Base-by-base conservation (phyloP, 2,329 filamentous ascomycete species). In the Thermoascus crustaceus region DNA sequence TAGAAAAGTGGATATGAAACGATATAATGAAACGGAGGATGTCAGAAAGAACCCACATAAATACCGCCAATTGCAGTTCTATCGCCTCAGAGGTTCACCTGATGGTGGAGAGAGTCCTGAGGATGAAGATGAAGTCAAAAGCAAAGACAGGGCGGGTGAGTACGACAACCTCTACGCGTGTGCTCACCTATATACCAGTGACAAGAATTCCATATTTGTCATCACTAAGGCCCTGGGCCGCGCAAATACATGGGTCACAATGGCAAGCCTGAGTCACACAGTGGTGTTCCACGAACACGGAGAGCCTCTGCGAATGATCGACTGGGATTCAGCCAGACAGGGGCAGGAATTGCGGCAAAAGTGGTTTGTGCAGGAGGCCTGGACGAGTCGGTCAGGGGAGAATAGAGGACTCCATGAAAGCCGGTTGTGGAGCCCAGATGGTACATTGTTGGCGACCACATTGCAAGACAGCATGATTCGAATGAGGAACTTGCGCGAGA, bases 181-280 rank as follows among this genome's bases (percentile, higher is more conserved):
- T 44, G 72, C 71, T 3, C 74, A 78, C 50, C 57, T 76, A 27
- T 77, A 75, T 46, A 68, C 72, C 0, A 71, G 68, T 21, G 74
- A 76, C 44, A 65, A 68, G 16, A 76, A 76, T 38, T 69, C 68
- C 11, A 53, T 76, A 8, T 68, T 69, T 50, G 53, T 74, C 29
- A 63, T 75, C 2, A 60, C 69, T 2, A 70, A 70, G 14, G 66
- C 71, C 10, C 49, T 71, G n/a, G 64, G 64, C 0, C 52, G 66
- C 16, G 58, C 55, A 16, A 53, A 61, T 23, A 42, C 52, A 5
- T 64, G 57, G 40, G 55, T 49, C 0, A 58, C 59, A 14, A 68
- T 72, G 59, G 65, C 63, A 4, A 69, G 64, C 40, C 43, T 74
- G 32, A 66, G 60, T 5, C 62, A 72, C 35, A 68, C 62, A 1